phyloP scores from a whole-genome alignment of 345 rosid genomes.

The Cardiospermum halicacabum region DNA sequence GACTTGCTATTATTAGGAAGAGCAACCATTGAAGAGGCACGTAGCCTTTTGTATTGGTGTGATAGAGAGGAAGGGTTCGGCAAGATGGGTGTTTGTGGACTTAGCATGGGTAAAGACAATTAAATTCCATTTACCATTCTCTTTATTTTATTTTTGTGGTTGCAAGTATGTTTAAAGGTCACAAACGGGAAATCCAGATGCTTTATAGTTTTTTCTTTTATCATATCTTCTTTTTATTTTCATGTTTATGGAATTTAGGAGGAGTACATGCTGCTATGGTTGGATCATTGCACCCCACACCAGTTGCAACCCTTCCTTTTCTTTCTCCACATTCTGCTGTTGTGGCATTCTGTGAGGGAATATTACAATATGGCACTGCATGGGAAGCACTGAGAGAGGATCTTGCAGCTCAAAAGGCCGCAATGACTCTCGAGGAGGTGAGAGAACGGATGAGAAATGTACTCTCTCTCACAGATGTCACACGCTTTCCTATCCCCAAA shows the following conservation, averaged over 20 bases:
- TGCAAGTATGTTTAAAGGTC: neutral
- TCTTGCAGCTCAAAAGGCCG: slow-evolving; percentile 59
- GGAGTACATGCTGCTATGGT: slow-evolving; percentile 99
- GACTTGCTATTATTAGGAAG: slow-evolving; percentile 93
- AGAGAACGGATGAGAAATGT: slow-evolving; percentile 88
- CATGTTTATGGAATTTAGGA: slow-evolving; percentile 41
- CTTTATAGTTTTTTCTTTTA: neutral
- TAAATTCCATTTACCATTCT: neutral
- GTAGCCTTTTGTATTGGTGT: slow-evolving; percentile 86
- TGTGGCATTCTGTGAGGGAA: slow-evolving; percentile 99
- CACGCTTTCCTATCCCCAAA: slow-evolving; percentile 91
- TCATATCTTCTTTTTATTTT: slow-evolving; percentile 7
- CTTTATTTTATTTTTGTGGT: neutral
- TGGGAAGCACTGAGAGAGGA: slow-evolving; percentile 98
- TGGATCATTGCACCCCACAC: slow-evolving; percentile 97
- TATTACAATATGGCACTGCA: slow-evolving; percentile 86
- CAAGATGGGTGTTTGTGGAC: slow-evolving; percentile 94
- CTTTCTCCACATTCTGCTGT: slow-evolving; percentile 97
- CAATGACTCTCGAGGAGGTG: slow-evolving; percentile 90
- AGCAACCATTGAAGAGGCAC: slow-evolving; percentile 92
- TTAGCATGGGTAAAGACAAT: slow-evolving; percentile 83
- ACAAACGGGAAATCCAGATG: neutral
- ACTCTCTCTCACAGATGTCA: slow-evolving; percentile 95
- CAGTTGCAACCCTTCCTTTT: slow-evolving; percentile 93
- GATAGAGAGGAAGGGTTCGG: slow-evolving; percentile 85